Evolutionary conservation across 2,329 filamentous ascomycete genomes (phyloP).

Genomic region (Tolypocladium tundrense): DNA sequence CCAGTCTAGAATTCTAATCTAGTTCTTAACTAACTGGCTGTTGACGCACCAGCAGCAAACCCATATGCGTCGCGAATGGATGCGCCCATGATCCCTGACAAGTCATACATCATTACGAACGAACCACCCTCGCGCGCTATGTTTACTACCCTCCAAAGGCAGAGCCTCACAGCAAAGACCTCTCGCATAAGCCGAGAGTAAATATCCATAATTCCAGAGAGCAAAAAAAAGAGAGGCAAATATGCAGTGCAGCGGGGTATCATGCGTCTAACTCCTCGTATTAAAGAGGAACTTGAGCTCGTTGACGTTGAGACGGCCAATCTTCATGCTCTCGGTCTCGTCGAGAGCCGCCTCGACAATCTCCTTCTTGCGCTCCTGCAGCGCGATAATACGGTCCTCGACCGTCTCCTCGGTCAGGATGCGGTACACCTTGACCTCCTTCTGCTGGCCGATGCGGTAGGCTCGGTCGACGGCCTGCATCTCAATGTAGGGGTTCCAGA

Average conservation of each 20-base stretch:
- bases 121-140: not conserved
- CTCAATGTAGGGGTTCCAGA: slow-evolving; percentile 91
- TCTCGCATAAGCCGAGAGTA: not conserved
- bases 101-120: not conserved
- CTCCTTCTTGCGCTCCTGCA: slow-evolving; percentile 70
- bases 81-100: too few species aligned
- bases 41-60: not conserved
- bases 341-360: slow-evolving; percentile 73
- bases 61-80: not conserved
- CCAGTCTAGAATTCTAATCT: not conserved
- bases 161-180: not conserved
- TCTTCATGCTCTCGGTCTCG: slow-evolving; percentile 55
- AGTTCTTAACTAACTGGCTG: not conserved
- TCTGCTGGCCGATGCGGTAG: slow-evolving; percentile 74
- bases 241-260: not conserved
- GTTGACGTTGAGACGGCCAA: slow-evolving; percentile 53
- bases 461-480: slow-evolving; percentile 87
- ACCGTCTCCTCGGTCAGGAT: slow-evolving; percentile 69
- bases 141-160: not conserved
- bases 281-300: slow-evolving; percentile 64
- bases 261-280: not conserved
- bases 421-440: slow-evolving; percentile 67
- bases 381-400: slow-evolving; percentile 71
- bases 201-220: not conserved
- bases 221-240: not conserved